Evolutionary conservation across 257 asterid genomes (phyloP).

Genomic region (Anisodus tanguticus): DNA sequence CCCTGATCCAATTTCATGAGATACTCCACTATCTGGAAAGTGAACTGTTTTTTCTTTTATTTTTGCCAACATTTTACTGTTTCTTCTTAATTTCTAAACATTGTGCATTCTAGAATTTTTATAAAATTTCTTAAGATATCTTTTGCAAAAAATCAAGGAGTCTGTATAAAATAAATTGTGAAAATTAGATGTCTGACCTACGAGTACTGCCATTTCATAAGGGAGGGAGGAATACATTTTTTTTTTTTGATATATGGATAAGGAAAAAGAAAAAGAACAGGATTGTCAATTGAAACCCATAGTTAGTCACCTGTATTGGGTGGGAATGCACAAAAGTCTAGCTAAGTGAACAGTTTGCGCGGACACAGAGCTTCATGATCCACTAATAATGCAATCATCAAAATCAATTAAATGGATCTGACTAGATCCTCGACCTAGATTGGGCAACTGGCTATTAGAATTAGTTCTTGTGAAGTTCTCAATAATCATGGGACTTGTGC

Average conservation of each 20-base stretch:
- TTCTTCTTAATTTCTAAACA: background rate
- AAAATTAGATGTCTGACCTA: background rate
- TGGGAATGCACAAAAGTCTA: conserved; percentile 10
- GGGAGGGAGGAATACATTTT: background rate
- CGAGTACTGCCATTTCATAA: background rate
- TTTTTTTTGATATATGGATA: background rate
- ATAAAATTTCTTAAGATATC: background rate
- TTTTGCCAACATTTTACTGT: background rate
- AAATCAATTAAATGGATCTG: background rate
- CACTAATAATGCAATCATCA: background rate
- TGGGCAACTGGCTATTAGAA: background rate
- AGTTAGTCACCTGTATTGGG: conserved; percentile 10
- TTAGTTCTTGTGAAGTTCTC: background rate
- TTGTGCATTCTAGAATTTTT: background rate
- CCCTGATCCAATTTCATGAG: background rate
- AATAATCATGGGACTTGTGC: background rate
- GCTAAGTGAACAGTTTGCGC: background rate
- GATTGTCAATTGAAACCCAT: conserved; percentile 11
- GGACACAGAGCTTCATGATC: conserved; percentile 12
- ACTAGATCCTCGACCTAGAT: background rate
- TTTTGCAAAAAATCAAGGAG: background rate
- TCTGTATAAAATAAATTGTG: background rate
- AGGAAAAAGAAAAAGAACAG: background rate
- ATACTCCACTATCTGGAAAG: background rate
- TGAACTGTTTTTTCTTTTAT: background rate